phyloP scores from a whole-genome alignment of 78 protist genomes.

The Protostelium mycophagum region DNA sequence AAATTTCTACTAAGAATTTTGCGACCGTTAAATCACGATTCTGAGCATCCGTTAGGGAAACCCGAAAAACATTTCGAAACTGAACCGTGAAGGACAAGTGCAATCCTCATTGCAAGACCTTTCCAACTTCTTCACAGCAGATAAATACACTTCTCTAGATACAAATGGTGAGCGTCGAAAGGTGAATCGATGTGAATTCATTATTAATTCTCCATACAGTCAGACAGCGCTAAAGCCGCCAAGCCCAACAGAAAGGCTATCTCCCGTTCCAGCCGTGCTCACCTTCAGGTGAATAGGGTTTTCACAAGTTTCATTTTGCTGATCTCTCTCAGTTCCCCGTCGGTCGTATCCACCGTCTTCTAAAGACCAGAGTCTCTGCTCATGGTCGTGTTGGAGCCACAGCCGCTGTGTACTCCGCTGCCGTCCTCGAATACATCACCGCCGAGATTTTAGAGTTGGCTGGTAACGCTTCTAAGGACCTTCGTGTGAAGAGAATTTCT shows the following conservation, averaged over 20 bases:
- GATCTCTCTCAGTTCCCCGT: conserved; percentile 50
- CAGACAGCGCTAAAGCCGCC: background rate
- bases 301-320: background rate
- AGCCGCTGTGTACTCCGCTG: conserved; percentile 93
- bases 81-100: background rate
- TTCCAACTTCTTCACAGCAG: background rate
- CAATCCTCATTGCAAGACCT: background rate
- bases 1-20: too few species aligned
- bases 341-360: conserved; percentile 87
- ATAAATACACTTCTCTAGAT: too few species aligned
- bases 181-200: background rate
- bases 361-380: conserved; percentile 69
- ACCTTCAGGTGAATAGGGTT: background rate
- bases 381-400: conserved; percentile 82
- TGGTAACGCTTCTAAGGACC: conserved; percentile 84
- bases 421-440: conserved; percentile 87
- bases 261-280: background rate
- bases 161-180: background rate
- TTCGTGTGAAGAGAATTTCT: conserved; percentile 86
- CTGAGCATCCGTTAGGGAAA: background rate
- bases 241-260: background rate
- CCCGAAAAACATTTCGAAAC: background rate
- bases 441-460: conserved; percentile 92
- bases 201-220: background rate
- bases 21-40: background rate